Conservation (phyloP, 441 rosid species). For the Adansonia grandidieri region DNA sequence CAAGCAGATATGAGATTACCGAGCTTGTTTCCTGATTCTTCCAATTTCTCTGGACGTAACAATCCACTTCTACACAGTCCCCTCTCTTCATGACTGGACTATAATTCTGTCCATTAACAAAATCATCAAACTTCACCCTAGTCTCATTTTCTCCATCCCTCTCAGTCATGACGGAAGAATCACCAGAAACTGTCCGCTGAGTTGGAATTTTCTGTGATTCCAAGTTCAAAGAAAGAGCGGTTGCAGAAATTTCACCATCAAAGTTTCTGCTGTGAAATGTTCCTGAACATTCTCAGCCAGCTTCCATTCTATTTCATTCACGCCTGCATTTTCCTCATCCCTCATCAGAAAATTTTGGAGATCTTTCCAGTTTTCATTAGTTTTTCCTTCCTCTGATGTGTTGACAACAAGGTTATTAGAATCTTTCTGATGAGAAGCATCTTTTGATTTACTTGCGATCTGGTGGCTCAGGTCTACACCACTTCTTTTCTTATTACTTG, state of each 20-base stretch:
- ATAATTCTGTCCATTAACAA: constrained; percentile 48
- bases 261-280: constrained; percentile 42
- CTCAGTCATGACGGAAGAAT: constrained; percentile 48
- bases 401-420: constrained; percentile 32
- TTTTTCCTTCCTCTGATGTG: constrained; percentile 39
- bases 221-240: constrained; percentile 29
- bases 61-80: constrained; percentile 51
- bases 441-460: constrained; percentile 21
- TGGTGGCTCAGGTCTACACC: constrained; percentile 30
- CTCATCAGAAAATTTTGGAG: constrained; percentile 71
- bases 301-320: constrained; percentile 26
- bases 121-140: constrained; percentile 42
- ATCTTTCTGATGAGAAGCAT: constrained; percentile 33
- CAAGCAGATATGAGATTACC: constrained; percentile 36
- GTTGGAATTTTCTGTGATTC: constrained; percentile 42
- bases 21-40: constrained; percentile 42
- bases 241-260: constrained; percentile 30
- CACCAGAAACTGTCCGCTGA: constrained; percentile 37
- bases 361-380: constrained; percentile 66
- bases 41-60: constrained; percentile 49
- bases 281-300: constrained; percentile 40
- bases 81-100: constrained; percentile 51
- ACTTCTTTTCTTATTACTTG: constrained; percentile 37
- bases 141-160: constrained; percentile 40
- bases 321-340: constrained; percentile 42